These are phyloP conservation scores for Amylostereum areolatum DNA, from an alignment of 1,284 basidiomycete genomes.

Conservation along the genomic window DNA sequence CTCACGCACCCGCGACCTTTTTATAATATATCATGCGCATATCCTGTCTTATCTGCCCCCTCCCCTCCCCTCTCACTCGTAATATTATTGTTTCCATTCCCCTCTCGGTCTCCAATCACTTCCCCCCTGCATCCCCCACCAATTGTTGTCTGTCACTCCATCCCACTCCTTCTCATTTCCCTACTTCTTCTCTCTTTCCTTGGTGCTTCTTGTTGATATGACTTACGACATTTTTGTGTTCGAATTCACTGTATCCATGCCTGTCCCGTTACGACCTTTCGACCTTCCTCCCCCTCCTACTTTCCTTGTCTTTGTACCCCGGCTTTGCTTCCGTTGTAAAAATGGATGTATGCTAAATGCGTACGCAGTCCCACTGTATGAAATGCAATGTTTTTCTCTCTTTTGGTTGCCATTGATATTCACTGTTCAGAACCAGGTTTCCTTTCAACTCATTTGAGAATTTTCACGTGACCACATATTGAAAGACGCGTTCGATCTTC, in stretches of 20 bases:
- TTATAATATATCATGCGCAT: background rate
- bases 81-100: too few species aligned
- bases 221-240: background rate
- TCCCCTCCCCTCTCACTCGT: background rate
- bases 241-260: background rate
- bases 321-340: too few species aligned
- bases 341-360: too few species aligned
- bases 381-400: too few species aligned
- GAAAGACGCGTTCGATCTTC: too few species aligned
- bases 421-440: too few species aligned
- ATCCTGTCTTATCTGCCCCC: background rate
- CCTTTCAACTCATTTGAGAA: too few species aligned
- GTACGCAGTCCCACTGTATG: too few species aligned
- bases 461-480: too few species aligned
- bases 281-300: background rate
- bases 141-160: background rate
- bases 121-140: background rate
- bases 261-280: background rate
- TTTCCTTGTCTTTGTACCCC: background rate
- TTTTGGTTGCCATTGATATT: too few species aligned
- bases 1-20: background rate
- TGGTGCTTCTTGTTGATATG: background rate
- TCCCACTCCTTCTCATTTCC: conserved; percentile 1
- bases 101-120: background rate
- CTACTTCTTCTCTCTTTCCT: conserved; percentile 2